Percentiles rank a stretch among this genome's conserved stretches.
Conservation (phyloP, 257 asterid genomes). For the Nemophila menziesii region DNA sequence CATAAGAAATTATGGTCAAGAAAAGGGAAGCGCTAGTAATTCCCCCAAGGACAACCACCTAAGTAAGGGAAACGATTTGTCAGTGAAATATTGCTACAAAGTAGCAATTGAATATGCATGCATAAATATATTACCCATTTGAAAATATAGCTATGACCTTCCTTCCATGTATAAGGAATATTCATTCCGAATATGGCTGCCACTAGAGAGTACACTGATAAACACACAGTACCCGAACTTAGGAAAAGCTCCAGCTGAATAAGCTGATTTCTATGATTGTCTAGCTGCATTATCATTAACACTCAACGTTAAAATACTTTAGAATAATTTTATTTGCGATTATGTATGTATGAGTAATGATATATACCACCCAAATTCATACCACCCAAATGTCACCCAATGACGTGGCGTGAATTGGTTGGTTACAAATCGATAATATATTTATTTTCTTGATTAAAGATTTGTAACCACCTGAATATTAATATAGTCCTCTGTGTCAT, state of each 20-base stretch:
- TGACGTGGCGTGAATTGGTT: too few relatives aligned
- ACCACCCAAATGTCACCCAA: too few relatives aligned
- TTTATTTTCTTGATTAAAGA: neutral
- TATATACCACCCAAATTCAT: too few relatives aligned
- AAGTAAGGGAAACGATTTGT: neutral
- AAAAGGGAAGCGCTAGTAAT: slow-evolving; percentile 47
- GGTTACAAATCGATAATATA: too few relatives aligned
- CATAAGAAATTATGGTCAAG: slow-evolving; percentile 54
- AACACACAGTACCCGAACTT: slow-evolving; percentile 68
- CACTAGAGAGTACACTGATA: slow-evolving; percentile 55
- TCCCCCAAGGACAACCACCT: slow-evolving; percentile 64
- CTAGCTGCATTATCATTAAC: slow-evolving; percentile 43
- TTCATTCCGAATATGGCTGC: slow-evolving; percentile 96
- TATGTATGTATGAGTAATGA: too few relatives aligned
- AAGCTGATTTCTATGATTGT: slow-evolving; percentile 88
- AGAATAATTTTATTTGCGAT: too few relatives aligned
- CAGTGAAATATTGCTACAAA: too few relatives aligned
- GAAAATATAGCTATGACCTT: slow-evolving; percentile 51
- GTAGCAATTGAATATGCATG: too few relatives aligned
- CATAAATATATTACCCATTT: slow-evolving; percentile 68
- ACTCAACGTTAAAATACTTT: neutral
- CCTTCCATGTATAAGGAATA: slow-evolving; percentile 65
- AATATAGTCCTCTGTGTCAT: slow-evolving; percentile 92
- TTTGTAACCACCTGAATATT: slow-evolving; percentile 66
- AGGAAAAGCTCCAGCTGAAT: slow-evolving; percentile 91